Evolutionary conservation across 2,329 filamentous ascomycete species (phyloP).

Genomic region (Pochonia chlamydosporia): DNA sequence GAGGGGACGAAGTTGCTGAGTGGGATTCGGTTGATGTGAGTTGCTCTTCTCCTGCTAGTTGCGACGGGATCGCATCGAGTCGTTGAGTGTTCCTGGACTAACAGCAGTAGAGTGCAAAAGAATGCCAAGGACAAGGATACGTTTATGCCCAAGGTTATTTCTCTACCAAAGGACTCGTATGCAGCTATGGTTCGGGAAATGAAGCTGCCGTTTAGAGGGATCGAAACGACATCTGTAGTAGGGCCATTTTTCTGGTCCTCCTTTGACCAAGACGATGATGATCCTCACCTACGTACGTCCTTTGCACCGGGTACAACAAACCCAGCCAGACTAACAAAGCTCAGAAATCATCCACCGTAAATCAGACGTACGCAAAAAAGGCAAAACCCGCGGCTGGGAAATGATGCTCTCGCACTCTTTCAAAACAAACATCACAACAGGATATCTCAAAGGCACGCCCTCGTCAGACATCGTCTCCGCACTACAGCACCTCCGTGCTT

Average conservation of each 20-base stretch:
- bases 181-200: slow-evolving; percentile 49
- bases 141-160: slow-evolving; percentile 50
- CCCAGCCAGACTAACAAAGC: not conserved
- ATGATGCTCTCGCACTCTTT: slow-evolving; percentile 56
- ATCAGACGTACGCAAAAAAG: slow-evolving; percentile 61
- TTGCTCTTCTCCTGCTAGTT: slow-evolving; percentile 5
- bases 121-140: slow-evolving; percentile 52
- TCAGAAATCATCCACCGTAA: slow-evolving; percentile 58
- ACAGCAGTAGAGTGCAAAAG: slow-evolving; percentile 43
- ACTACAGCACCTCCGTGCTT: slow-evolving; percentile 44
- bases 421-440: slow-evolving; percentile 48
- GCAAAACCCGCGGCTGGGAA: slow-evolving; percentile 58
- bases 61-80: not conserved
- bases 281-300: slow-evolving; percentile 50
- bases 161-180: slow-evolving; percentile 44
- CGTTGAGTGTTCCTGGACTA: not conserved
- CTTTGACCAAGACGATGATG: slow-evolving; percentile 49
- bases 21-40: slow-evolving; percentile 51
- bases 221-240: slow-evolving; percentile 54
- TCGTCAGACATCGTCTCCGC: slow-evolving; percentile 47
- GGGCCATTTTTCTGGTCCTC: slow-evolving; percentile 60
- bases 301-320: not conserved
- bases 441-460: slow-evolving; percentile 56
- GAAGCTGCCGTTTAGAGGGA: slow-evolving; percentile 48
- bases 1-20: slow-evolving; percentile 39